Evolutionary conservation across 805 yeast genomes (phyloP), one percentile per base, ranked within the genome.

Genomic region (Zygotorulaspora chibaensis): DNA sequence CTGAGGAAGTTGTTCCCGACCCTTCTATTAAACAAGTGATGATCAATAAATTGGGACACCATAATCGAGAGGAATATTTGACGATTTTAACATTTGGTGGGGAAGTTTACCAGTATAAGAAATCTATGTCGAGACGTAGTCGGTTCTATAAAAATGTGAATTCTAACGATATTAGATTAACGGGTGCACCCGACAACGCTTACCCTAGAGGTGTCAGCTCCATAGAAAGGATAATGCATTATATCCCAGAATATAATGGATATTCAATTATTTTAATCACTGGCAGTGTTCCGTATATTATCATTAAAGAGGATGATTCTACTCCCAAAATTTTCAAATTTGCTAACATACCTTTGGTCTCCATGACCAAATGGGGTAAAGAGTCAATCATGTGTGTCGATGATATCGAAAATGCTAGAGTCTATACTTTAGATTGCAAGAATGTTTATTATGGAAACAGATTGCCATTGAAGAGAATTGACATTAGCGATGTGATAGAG

Each of bases 181-280:
- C 87, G 1, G 95, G 95, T 45, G 93, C 91, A 0, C 91, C 93
- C 1, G 84, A 80, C 45, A 84, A 84, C 62, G 84, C 90, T 1
- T 83, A 80, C 56, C 74, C 85, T 1, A 73, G 77, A 47, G 87
- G 87, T 35, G 66, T 64, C 50, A 49, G 84, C 83, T 0, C 73
- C 4, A 75, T 84, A 38, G 95, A 86, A 62, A 75, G 93, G 63
- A 76, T 79, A 48, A 68, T 83, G 65, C 76, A 79, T 45, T 74
- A 81, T 60, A 66, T 84, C 50, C 73, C 78, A 3, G 73, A 79
- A 47, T 68, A 81, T 38, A 77, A 77, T 51, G 86, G 82, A 0
- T 72, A 74, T 48, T 74, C 81, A 0, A 73, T 80, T 13, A 75
- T 87, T 1, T 75, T 87, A 54, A 77, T 87, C 2, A 81, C 91